phyloP scores from a whole-genome alignment of 2,329 filamentous ascomycete genomes.

The Monilinia laxa region DNA sequence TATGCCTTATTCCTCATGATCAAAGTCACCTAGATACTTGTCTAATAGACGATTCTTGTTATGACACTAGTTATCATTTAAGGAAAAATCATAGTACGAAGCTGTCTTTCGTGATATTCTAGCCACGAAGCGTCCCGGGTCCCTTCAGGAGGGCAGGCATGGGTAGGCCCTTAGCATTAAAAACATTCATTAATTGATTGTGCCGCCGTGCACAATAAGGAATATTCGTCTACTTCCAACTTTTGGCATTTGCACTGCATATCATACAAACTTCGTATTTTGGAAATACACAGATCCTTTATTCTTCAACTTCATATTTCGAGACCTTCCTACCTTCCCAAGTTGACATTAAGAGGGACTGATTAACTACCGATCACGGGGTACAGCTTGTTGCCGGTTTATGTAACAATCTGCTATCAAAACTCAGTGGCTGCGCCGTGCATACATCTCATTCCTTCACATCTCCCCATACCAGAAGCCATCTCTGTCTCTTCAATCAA shows the following conservation, averaged over 20 bases:
- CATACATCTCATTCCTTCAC: not conserved
- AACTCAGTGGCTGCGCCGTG: constrained; percentile 1
- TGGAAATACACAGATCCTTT: constrained; percentile 4
- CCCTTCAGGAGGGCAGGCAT: constrained; percentile 11
- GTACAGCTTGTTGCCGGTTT: not conserved
- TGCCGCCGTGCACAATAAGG: constrained; percentile 13
- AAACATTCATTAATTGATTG: constrained; percentile 13
- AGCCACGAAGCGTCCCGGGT: constrained; percentile 12
- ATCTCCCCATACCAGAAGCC: not conserved
- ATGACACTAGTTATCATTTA: not conserved
- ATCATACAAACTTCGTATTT: constrained; percentile 13
- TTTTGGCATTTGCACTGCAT: too few species aligned
- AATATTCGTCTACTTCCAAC: not conserved
- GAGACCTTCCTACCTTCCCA: not conserved
- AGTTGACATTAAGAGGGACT: not conserved
- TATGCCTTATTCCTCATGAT: not conserved
- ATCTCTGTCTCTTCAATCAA: not conserved
- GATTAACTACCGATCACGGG: not conserved
- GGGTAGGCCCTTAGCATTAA: not conserved
- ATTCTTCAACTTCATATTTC: constrained; percentile 11
- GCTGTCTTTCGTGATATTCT: not conserved
- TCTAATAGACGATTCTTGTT: not conserved
- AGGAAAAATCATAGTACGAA: not conserved
- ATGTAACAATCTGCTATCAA: constrained; percentile 3
- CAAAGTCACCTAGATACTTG: not conserved